A percentile compares a stretch with the other conserved stretches of the same genome.
Evolutionary conservation across 345 rosid species (phyloP).

Genomic region (Geranium brycei): DNA sequence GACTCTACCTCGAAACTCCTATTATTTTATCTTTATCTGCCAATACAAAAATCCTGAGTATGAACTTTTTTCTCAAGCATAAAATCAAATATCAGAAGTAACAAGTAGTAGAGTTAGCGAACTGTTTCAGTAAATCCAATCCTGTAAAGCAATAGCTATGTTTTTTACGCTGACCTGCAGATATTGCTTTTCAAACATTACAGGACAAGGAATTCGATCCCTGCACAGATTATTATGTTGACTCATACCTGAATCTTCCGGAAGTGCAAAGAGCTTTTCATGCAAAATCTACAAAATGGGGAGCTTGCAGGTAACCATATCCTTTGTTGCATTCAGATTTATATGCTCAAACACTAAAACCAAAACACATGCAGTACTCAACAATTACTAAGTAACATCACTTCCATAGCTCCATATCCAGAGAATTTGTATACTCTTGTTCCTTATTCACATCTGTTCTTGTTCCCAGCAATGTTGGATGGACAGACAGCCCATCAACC

Average conservation of each 20-base stretch:
- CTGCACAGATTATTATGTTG: constrained; percentile 21
- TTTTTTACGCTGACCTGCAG: not conserved
- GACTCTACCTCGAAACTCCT: no score
- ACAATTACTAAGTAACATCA: not conserved
- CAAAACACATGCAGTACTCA: not conserved
- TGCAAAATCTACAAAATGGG: constrained; percentile 26
- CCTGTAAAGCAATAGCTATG: not conserved
- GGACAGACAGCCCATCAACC: constrained; percentile 28
- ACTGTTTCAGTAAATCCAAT: constrained; percentile 4
- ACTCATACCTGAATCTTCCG: constrained; percentile 26
- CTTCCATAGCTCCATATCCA: not conserved
- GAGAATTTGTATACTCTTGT: not conserved
- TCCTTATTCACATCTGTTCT: not conserved
- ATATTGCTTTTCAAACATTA: not conserved
- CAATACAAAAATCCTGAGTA: no score
- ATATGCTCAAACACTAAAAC: no score
- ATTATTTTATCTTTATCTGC: no score
- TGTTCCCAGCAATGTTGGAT: constrained; percentile 10
- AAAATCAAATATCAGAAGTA: no score
- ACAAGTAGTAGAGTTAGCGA: no score
- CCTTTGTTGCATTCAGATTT: not conserved
- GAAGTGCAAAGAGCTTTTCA: constrained; percentile 36
- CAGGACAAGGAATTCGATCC: constrained; percentile 32
- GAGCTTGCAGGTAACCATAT: constrained; percentile 23
- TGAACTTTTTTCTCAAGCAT: no score